Evolutionary conservation across 1,139 yeast genomes (phyloP), one percentile per base, ranked within the genome.

Genomic region (Sporopachydermia cereana): DNA sequence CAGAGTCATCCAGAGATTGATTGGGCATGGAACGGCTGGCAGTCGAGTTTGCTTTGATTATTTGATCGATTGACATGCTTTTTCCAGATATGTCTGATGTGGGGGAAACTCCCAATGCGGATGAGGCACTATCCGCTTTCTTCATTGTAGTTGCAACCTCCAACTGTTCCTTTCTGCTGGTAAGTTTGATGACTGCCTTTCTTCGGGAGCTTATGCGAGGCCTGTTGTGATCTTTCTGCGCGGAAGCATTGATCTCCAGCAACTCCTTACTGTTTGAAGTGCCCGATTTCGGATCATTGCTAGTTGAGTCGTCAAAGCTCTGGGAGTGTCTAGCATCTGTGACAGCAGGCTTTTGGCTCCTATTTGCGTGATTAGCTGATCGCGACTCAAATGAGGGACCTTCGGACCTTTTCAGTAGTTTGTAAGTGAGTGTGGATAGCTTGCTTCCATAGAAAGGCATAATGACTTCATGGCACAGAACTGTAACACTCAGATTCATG

Each of bases 381-480:
- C 30, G 12, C 12, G 12, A 12, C 30, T 27, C 30, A 27, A 27
- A 27, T 27, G 30, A 27, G 9, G 39, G 39, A 34, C 39, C 39
- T 9, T 34, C 39, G 18, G 39, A 5, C 5, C 39, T 5, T 5
- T n/a, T 5, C 39, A 34, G 22, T 7, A 34, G 22, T n/a, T 21
- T 34, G 9, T 12, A 34, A 34, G 39, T 34, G 20, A 34, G 17
- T 9, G 5, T 9, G 9, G 39, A 34, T 9, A 34, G n/a, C 17
- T 34, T 12, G 12, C 20, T 5, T 7, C 39, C n/a, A 21, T 34
- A 34, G 17, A 16, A 34, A 5, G 39, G 39, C n/a, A 34, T 7
- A 16, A 34, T 34, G 17, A 34, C 39, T n/a, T 34, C 39, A 34
- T n/a, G 39, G 39, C 39, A 34, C 22, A 34, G 17, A 34, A 16